Evolutionary conservation across 2,329 filamentous ascomycete species (phyloP), one percentile per base, ranked within the genome.

Genomic region (Colletotrichum karsti): DNA sequence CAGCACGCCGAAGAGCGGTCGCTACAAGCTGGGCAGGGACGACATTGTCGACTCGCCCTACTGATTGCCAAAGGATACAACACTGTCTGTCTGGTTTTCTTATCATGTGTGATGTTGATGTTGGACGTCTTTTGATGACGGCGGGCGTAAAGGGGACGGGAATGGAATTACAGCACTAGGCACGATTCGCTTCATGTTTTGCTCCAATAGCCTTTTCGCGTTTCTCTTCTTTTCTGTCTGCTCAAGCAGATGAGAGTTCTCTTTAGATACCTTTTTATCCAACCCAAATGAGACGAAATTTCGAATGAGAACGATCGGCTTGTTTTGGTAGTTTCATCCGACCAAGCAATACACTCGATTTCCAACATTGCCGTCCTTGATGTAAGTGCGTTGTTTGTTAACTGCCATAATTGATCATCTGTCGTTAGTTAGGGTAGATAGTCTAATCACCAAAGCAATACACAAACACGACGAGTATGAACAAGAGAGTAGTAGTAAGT

Each of bases 11-110:
- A 81, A 84, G 22, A 90, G 88, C 69, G 86, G 88, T 2, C 85
- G 90, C 22, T 93, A 92, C 75, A 93, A 93, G 81, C 84, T 97
- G 53, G 90, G 91, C 57, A 90, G 88, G 76, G 92, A 94, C 44
- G 94, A 97, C 63, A 91, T 98, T 73, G 95, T 98, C 24, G 91
- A 97, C 75, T 86, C 87, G 37, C 85, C 87, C 12, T 91, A 86
- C 73, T 90, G 77, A 77, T 50, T 18, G 8, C n/a, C 28, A 24
- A 9, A 6, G 9, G 9, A 7, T 3, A 20, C n/a, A 10, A 4
- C 18, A 8, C 30, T 26, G 37, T 18, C 37, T 33, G 50, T 30
- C 5, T 28, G 24, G 33, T 58, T 46, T 22, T 51, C 6, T 61
- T 26, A 63, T n/a, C 22, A 8, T 51, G 63, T 26, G 8, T 33